Percentiles rank a stretch among this genome's conserved stretches.
phyloP scores from a whole-genome alignment of 1,139 yeast genomes.

The Geotrichum cucujoidarum region DNA sequence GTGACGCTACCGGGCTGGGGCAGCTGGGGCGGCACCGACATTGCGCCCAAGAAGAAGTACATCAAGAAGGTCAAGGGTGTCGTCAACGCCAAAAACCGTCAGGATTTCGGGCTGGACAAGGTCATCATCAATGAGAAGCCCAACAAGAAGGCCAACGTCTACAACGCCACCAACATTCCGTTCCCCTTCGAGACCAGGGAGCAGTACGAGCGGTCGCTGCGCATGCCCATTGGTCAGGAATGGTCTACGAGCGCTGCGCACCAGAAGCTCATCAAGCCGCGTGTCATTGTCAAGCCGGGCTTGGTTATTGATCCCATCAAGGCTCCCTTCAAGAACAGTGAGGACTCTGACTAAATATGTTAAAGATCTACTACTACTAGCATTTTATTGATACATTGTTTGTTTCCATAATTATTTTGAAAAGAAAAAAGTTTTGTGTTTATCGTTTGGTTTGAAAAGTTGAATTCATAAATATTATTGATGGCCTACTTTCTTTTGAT shows the following conservation, averaged over 20 bases:
- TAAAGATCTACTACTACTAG: neutral
- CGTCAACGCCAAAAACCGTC: constrained; percentile 66
- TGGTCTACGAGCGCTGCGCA: constrained; percentile 89
- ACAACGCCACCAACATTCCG: constrained; percentile 83
- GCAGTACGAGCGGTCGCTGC: constrained; percentile 86
- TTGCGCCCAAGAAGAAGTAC: constrained; percentile 50
- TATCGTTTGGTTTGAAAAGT: neutral
- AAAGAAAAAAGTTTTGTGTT: neutral
- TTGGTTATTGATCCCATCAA: constrained; percentile 84
- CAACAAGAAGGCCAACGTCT: constrained; percentile 77
- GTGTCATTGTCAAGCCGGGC: constrained; percentile 82
- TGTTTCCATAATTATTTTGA: neutral
- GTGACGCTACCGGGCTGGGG: constrained; percentile 91
- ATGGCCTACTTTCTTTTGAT: constrained; percentile 3
- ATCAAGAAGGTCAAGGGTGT: constrained; percentile 61
- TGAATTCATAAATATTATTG: neutral
- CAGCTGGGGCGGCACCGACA: constrained; percentile 42
- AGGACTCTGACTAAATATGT: constrained; percentile 8
- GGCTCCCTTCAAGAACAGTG: constrained; percentile 51
- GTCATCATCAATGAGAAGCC: constrained; percentile 88
- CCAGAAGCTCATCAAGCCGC: constrained; percentile 84
- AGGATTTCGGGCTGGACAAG: constrained; percentile 67
- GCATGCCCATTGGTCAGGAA: constrained; percentile 97
- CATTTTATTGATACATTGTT: neutral
- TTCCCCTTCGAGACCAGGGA: constrained; percentile 90